Evolutionary conservation across 2,329 filamentous ascomycete species (phyloP).

Genomic region (Onygenales sp.): DNA sequence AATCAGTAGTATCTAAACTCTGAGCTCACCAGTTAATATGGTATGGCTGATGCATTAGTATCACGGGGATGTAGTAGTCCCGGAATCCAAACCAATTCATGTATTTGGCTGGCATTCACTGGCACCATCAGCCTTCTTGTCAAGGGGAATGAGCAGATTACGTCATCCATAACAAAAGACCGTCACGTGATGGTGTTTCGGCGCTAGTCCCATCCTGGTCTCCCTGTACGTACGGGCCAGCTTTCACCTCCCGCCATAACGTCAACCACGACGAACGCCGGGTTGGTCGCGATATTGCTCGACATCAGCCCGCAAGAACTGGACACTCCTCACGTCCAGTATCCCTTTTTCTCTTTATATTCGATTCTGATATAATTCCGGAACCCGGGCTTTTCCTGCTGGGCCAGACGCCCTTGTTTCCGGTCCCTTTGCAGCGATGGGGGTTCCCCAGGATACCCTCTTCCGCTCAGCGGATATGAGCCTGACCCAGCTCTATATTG

Average conservation of each 20-base stretch:
- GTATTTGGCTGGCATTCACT: no score
- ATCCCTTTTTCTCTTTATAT: neutral
- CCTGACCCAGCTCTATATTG: constrained; percentile 98
- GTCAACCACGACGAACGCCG: neutral
- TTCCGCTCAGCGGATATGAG: constrained; percentile 99
- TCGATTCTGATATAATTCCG: neutral
- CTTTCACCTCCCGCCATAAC: neutral
- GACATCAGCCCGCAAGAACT: neutral
- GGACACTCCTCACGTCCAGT: neutral
- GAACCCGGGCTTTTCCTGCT: neutral
- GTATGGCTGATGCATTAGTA: no score
- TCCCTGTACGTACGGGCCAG: neutral
- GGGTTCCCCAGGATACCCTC: constrained; percentile 69
- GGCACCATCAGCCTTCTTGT: no score
- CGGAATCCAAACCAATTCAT: no score
- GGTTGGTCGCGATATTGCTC: neutral
- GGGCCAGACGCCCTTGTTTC: neutral
- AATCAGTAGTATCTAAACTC: no score
- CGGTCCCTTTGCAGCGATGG: constrained; percentile 40
- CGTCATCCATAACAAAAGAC: no score
- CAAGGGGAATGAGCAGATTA: no score
- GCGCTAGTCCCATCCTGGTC: neutral
- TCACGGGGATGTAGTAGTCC: no score
- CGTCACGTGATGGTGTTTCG: no score
- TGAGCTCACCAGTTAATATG: no score